Percentiles rank a stretch among this genome's conserved stretches.
Conservation (phyloP, 331 rosid genomes). For the Cydonia oblonga region DNA sequence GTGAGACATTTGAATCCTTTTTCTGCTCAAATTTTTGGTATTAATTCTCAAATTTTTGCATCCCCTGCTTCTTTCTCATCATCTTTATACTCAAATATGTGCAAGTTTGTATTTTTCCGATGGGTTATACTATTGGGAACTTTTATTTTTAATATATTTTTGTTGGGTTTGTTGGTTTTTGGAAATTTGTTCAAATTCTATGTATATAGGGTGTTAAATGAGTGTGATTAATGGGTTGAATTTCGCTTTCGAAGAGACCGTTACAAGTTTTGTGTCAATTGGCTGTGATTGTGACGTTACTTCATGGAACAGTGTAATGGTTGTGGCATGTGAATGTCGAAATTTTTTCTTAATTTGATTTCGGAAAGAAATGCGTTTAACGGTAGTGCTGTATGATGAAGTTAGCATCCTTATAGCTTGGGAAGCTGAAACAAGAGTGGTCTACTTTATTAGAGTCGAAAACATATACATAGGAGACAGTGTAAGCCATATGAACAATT, state of each 20-base stretch:
- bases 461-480: background rate
- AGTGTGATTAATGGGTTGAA: background rate
- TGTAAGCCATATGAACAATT: background rate
- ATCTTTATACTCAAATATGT: background rate
- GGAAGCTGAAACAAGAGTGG: background rate
- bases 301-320: background rate
- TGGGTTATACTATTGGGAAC: background rate
- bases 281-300: background rate
- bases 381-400: background rate
- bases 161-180: background rate
- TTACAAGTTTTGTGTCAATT: background rate
- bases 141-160: background rate
- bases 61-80: background rate
- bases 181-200: background rate
- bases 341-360: background rate
- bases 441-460: background rate
- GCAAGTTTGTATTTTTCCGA: background rate
- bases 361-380: background rate
- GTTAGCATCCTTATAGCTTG: background rate
- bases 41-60: background rate
- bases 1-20: conserved; percentile 11
- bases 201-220: background rate
- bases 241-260: background rate
- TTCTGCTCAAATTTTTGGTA: background rate
- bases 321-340: background rate